These are phyloP conservation scores for Aphanomyces stellatus DNA, from an alignment of 352 stramenopile genomes.

Conservation along the genomic window DNA sequence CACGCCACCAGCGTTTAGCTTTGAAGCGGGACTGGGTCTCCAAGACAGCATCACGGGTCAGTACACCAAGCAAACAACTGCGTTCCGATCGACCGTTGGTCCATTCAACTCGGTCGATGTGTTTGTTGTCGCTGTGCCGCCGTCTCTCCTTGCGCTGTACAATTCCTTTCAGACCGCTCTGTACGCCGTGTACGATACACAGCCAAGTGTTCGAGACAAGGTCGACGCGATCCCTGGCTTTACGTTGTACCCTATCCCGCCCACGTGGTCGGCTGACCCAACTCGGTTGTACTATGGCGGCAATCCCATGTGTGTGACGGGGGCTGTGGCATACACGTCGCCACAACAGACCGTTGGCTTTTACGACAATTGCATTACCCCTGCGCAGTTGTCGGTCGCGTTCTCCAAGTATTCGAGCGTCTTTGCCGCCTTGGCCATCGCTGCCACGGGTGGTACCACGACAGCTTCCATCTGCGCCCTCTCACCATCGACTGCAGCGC, in stretches of 20 bases:
- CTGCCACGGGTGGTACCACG: neutral
- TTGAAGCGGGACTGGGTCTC: neutral
- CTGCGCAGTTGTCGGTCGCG: neutral
- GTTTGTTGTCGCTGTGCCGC: neutral
- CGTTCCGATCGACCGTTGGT: neutral
- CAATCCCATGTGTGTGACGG: neutral
- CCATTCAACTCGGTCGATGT: neutral
- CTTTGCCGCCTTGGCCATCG: neutral
- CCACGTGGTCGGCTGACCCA: neutral
- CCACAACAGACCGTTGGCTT: constrained; percentile 1
- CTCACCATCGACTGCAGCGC: no score
- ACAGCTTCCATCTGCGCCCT: no score
- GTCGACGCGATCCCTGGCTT: neutral
- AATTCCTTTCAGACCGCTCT: neutral
- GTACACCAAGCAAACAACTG: neutral
- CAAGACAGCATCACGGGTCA: neutral
- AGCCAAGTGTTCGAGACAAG: neutral
- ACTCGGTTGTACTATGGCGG: neutral
- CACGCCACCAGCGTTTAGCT: neutral
- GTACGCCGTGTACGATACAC: neutral
- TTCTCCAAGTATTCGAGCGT: neutral
- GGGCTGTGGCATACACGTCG: neutral
- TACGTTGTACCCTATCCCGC: neutral
- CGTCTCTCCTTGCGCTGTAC: neutral
- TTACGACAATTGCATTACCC: neutral